Evolutionary conservation across 805 yeast genomes (phyloP), one percentile per base, ranked within the genome.

Genomic region (Pichia cabralensis): DNA sequence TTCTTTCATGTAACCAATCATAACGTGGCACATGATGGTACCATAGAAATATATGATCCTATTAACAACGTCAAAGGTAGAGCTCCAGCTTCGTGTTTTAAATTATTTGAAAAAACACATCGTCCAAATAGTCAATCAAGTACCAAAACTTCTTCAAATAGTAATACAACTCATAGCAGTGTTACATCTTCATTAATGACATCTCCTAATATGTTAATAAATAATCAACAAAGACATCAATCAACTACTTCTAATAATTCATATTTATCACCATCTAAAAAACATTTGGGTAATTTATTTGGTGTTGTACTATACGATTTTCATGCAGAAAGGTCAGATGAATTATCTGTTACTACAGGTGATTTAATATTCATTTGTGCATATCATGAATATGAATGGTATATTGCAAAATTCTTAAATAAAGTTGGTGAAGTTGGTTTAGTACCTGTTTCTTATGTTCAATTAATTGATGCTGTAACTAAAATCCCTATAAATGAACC

Each of bases 361-460:
- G 99, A 92, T 49, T 80, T 82, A 48, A 70, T 92, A 42, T 82
- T 88, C 21, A 75, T 94, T 10, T 89, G 96, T 59, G 99, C 99
- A 2, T 96, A 89, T 58, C 94, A 89, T 52, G 86, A 85, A 36
- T 81, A 67, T 44, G 99, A 94, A 60, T 92, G 99, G 99, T 88
- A 86, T 48, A 92, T 92, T 40, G 97, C 96, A 5, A 92, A 92
- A 55, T 96, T 96, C 11, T 82, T 92, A 28, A 94, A 89, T 40
- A 67, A 96, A 35, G 64, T 92, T 25, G 97, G 98, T 18, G 98
- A 96, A 1, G 97, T 97, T 0, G 98, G 99, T 1, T 66, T 92
- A 30, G 94, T 92, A 7, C 98, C 99, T 0, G 88, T 84, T 5
- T 73, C 83, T 14, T 92, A 82, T 50, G 92, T 92, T 17, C 83